A percentile compares a stretch with the other conserved stretches of the same genome.
Conservation (phyloP, 352 stramenopile species). For the Plasmopara viticola region DNA sequence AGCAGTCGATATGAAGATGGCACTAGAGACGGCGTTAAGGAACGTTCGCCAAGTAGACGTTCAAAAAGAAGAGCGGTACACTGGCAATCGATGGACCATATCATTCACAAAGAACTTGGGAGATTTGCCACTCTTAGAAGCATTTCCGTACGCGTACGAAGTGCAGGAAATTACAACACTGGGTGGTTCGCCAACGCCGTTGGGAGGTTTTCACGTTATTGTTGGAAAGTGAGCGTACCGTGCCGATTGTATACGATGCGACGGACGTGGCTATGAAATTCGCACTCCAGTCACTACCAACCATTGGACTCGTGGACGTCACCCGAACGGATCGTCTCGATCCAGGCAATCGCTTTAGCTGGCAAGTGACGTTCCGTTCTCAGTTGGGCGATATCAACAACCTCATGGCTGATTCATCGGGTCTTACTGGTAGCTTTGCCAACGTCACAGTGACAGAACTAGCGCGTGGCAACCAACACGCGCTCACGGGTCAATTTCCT, state of each 20-base stretch:
- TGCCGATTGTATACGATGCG: conserved; percentile 82
- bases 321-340: conserved; percentile 60
- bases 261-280: conserved; percentile 78
- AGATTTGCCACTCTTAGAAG: conserved; percentile 88
- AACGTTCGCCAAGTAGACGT: conserved; percentile 65
- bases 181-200: conserved; percentile 89
- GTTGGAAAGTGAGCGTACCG: conserved; percentile 76
- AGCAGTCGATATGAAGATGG: conserved; percentile 71
- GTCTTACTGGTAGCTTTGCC: conserved; percentile 55
- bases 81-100: conserved; percentile 90
- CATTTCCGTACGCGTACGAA: conserved; percentile 87
- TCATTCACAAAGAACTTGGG: conserved; percentile 94
- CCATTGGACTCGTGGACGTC: conserved; percentile 89
- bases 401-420: conserved; percentile 34
- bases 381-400: conserved; percentile 75
- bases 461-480: conserved; percentile 52
- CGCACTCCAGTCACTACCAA: conserved; percentile 82
- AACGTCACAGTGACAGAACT: conserved; percentile 54
- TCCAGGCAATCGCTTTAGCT: conserved; percentile 83
- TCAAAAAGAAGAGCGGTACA: conserved; percentile 56
- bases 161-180: conserved; percentile 89
- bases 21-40: conserved; percentile 64
- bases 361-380: conserved; percentile 91
- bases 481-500: conserved; percentile 76
- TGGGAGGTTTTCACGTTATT: conserved; percentile 88